A percentile compares a stretch with the other conserved stretches of the same genome.
Evolutionary conservation across 805 yeast genomes (phyloP).

Genomic region (Suhomyces pyralidae): DNA sequence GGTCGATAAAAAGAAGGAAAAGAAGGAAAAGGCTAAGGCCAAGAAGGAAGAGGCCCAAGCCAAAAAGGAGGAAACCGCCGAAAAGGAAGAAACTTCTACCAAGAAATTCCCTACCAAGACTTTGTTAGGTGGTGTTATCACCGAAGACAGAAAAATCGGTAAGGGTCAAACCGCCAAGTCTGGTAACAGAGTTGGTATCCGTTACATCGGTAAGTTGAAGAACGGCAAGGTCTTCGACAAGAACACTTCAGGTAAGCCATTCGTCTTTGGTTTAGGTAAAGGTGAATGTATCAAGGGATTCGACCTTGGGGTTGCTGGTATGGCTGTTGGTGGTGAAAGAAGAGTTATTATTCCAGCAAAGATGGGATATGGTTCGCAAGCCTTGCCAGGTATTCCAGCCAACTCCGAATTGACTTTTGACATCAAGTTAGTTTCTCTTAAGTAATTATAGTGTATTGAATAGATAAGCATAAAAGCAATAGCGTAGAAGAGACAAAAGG

Average conservation of each 20-base stretch:
- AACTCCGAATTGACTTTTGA: conserved; percentile 96
- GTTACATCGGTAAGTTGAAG: conserved; percentile 96
- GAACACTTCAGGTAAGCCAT: conserved; percentile 96
- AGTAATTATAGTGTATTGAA: conserved; percentile 42
- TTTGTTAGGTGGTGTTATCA: conserved; percentile 86
- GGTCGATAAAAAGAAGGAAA: conserved; percentile 22
- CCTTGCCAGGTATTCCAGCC: conserved; percentile 96
- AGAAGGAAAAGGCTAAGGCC: conserved; percentile 17
- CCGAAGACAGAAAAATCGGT: conserved; percentile 91
- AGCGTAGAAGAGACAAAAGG: background rate
- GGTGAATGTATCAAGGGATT: conserved; percentile 99
- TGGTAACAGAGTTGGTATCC: conserved; percentile 89
- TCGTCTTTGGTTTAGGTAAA: conserved; percentile 83
- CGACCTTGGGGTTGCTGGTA: conserved; percentile 98
- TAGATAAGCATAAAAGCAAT: background rate
- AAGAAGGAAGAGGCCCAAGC: conserved; percentile 26
- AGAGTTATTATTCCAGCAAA: conserved; percentile 93
- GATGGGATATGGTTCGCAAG: conserved; percentile 93
- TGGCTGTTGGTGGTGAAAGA: conserved; percentile 99
- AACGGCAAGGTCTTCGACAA: conserved; percentile 97
- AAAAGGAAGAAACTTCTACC: conserved; percentile 18
- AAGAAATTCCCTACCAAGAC: conserved; percentile 71
- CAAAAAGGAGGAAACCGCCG: conserved; percentile 19
- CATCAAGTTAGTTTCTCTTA: conserved; percentile 86
- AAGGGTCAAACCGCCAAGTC: conserved; percentile 83